Evolutionary conservation across 441 rosid genomes (phyloP).

Genomic region (Brassica hybrid): DNA sequence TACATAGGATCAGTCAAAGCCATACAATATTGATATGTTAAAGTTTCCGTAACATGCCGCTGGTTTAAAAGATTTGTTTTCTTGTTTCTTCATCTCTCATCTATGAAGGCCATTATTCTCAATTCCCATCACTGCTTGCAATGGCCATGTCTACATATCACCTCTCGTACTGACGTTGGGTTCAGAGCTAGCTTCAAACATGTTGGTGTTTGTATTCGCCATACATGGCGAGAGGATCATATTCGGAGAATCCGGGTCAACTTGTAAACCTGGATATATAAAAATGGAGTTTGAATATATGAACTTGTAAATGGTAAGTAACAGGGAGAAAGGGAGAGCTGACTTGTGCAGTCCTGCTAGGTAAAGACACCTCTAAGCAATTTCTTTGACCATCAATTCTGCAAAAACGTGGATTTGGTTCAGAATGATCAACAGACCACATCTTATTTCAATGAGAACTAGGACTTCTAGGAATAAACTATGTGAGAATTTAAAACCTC

Average conservation of each 20-base stretch:
- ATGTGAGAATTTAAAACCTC: slow-evolving; percentile 53
- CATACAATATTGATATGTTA: slow-evolving; percentile 3
- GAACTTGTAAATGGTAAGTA: neutral
- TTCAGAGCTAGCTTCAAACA: slow-evolving; percentile 31
- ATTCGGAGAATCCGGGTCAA: slow-evolving; percentile 79
- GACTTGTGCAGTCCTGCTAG: slow-evolving; percentile 96
- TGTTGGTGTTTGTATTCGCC: slow-evolving; percentile 13
- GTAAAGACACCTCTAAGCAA: slow-evolving; percentile 82
- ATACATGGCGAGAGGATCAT: slow-evolving; percentile 42
- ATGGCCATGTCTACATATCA: neutral
- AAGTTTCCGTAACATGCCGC: slow-evolving; percentile 19
- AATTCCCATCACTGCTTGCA: slow-evolving; percentile 7
- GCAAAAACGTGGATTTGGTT: slow-evolving; percentile 38
- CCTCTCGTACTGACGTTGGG: neutral
- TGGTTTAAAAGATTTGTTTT: slow-evolving; percentile 4
- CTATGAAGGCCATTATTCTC: neutral
- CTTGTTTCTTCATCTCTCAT: neutral
- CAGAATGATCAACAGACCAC: slow-evolving; percentile 22
- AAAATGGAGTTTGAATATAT: slow-evolving; percentile 16
- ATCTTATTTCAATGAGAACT: slow-evolving; percentile 16
- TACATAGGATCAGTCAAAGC: slow-evolving; percentile 24
- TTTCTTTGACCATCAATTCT: slow-evolving; percentile 82
- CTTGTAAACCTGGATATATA: slow-evolving; percentile 71
- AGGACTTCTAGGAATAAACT: neutral
- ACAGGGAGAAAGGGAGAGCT: slow-evolving; percentile 37